These are phyloP conservation scores for Erythrobasidium hasegawianum DNA, from an alignment of 1,284 basidiomycete species.

Conservation along the genomic window DNA sequence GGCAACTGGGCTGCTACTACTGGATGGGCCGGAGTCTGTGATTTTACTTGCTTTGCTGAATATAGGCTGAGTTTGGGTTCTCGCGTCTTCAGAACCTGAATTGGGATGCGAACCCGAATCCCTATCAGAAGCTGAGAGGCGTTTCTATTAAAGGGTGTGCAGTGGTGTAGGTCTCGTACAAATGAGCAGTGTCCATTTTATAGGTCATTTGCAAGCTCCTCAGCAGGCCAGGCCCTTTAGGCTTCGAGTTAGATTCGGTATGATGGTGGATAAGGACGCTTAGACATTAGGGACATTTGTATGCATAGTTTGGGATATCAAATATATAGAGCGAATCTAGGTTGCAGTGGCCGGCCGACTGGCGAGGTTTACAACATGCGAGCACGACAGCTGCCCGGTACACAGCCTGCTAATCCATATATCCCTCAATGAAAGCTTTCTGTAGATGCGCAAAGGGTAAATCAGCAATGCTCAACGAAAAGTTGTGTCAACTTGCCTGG, in stretches of 20 bases:
- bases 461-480: neutral
- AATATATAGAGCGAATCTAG: too few relatives aligned
- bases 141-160: neutral
- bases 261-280: too few relatives aligned
- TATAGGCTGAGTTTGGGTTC: too few relatives aligned
- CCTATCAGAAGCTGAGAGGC: neutral
- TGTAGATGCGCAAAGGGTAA: neutral
- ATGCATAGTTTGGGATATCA: too few relatives aligned
- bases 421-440: conserved; percentile 33
- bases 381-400: too few relatives aligned
- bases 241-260: too few relatives aligned
- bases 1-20: neutral
- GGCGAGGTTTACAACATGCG: too few relatives aligned
- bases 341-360: too few relatives aligned
- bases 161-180: neutral
- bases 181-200: too few relatives aligned
- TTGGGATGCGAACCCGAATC: neutral
- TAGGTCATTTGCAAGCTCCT: neutral
- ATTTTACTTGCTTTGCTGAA: neutral
- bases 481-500: conserved; percentile 2
- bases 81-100: neutral
- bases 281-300: too few relatives aligned
- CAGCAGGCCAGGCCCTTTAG: too few relatives aligned
- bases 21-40: conserved; percentile 1
- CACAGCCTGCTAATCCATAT: conserved; percentile 9